A percentile compares a stretch with the other conserved stretches of the same genome.
phyloP scores from a whole-genome alignment of 352 stramenopile species.

The Pythium coloratum region DNA sequence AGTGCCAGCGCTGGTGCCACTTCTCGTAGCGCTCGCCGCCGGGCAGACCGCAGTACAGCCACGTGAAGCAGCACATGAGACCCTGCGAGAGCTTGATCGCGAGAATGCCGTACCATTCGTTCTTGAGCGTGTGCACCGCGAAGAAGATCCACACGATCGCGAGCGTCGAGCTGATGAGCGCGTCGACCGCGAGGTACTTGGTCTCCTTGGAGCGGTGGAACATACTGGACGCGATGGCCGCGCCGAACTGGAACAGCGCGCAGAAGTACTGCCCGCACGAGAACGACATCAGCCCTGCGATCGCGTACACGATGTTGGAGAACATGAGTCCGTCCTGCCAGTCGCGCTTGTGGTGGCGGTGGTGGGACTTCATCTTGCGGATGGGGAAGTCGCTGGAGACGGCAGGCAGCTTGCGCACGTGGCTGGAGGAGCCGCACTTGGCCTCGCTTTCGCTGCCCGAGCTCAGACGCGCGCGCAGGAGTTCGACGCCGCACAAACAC shows the following conservation, averaged over 20 bases:
- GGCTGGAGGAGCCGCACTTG: slow-evolving; percentile 8
- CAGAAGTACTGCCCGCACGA: slow-evolving; percentile 75
- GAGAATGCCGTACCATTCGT: slow-evolving; percentile 80
- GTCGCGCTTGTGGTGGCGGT: slow-evolving; percentile 46
- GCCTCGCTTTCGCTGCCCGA: slow-evolving; percentile 21
- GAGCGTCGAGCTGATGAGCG: slow-evolving; percentile 73
- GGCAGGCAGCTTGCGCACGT: slow-evolving; percentile 39
- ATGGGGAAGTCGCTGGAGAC: slow-evolving; percentile 26
- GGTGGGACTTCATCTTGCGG: slow-evolving; percentile 39
- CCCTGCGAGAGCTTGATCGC: slow-evolving; percentile 58
- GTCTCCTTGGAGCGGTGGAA: slow-evolving; percentile 86
- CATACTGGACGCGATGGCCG: slow-evolving; percentile 67
- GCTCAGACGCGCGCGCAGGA: slow-evolving; percentile 27
- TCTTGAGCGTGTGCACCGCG: slow-evolving; percentile 58
- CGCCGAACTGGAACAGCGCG: slow-evolving; percentile 64
- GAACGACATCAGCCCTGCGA: slow-evolving; percentile 69
- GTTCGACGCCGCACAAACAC: slow-evolving; percentile 35
- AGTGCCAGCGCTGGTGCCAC: slow-evolving; percentile 84
- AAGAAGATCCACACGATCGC: slow-evolving; percentile 71
- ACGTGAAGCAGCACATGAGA: slow-evolving; percentile 67
- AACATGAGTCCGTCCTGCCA: slow-evolving; percentile 83
- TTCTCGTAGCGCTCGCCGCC: slow-evolving; percentile 72
- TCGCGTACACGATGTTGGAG: slow-evolving; percentile 77
- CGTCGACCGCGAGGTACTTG: slow-evolving; percentile 77
- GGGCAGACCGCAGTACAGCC: slow-evolving; percentile 79